Conservation (phyloP, 164 flowering plant genomes). For the Macadamia tetraphylla region DNA sequence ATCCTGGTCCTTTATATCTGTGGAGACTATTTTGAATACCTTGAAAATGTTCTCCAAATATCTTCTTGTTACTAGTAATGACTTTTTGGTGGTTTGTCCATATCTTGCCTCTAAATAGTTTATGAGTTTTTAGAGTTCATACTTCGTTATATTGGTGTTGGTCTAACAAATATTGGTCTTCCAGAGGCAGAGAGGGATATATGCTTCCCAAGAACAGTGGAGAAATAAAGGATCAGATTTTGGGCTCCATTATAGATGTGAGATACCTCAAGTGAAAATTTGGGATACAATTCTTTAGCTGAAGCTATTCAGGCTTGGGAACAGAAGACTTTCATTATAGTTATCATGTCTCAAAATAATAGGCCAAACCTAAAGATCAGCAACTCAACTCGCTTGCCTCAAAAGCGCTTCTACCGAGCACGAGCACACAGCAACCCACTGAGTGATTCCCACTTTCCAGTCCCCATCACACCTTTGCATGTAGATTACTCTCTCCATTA, state of each 20-base stretch:
- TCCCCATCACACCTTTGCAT: conserved; percentile 62
- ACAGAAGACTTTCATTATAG: not conserved
- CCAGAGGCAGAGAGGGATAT: no score
- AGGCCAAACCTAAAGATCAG: conserved; percentile 29
- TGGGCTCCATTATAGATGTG: not conserved
- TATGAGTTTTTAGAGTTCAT: no score
- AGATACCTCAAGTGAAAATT: not conserved
- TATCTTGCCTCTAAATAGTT: no score
- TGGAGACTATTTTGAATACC: no score
- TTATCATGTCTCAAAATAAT: conserved; percentile 29
- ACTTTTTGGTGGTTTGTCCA: no score
- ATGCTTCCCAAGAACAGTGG: no score
- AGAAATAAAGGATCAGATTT: no score
- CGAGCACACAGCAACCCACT: conserved; percentile 94
- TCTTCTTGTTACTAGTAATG: no score
- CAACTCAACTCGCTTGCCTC: conserved; percentile 65
- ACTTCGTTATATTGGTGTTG: no score
- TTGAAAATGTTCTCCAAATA: no score
- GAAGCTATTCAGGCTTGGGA: not conserved
- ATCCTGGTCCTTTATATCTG: no score
- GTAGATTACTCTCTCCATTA: conserved; percentile 63
- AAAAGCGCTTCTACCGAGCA: conserved; percentile 91
- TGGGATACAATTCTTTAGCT: not conserved
- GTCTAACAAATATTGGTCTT: no score
- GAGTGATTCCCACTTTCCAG: conserved; percentile 93